Evolutionary conservation across 192 early-diverging fungal species (phyloP), one percentile per base, ranked within the genome.

Genomic region (Coemansia sp.): DNA sequence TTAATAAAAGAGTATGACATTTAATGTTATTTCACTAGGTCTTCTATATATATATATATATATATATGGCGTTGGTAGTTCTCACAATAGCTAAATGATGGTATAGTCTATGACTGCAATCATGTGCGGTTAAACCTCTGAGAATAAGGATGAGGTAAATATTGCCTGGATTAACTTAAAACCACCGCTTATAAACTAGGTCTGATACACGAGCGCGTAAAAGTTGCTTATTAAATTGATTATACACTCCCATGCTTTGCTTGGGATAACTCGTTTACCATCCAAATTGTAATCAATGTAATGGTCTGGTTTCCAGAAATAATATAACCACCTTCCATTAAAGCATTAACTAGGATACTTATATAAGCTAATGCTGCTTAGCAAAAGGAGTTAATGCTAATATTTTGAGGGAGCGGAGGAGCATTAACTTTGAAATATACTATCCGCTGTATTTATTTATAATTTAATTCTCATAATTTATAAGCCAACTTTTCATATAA

Each of bases 51-150:
- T 23, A n/a, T n/a, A n/a, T n/a, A n/a, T n/a, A n/a, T 68, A 72
- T 33, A 84, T 74, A 17, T 51, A 76, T 23, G 90, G 90, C 5
- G 55, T 90, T 19, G 88, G 90, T 51, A 83, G 89, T 6, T 87
- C 88, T 20, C 88, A 90, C 51, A 83, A 82, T 1, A 84, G 86
- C 5, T 70, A 86, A 14, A 39, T 74, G 8, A 84, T 79, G 71
- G 85, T 90, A 51, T 91, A 89, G 90, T 88, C 90, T 0, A 90
- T 90, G 89, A 78, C 86, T 7, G 52, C 86, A 6, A 67, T 85
- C 20, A 76, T 88, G 63, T 85, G 75, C 4, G 85, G 76, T 0
- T 63, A 84, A 52, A 90, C 89, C 5, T 82, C 85, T 20, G 60
- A 27, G 2, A 55, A 70, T 42, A 71, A 62, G 19, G 66, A 74